These are phyloP conservation scores for Otatea glauca DNA, from an alignment of 176 grass and related monocot genomes.

Conservation along the genomic window DNA sequence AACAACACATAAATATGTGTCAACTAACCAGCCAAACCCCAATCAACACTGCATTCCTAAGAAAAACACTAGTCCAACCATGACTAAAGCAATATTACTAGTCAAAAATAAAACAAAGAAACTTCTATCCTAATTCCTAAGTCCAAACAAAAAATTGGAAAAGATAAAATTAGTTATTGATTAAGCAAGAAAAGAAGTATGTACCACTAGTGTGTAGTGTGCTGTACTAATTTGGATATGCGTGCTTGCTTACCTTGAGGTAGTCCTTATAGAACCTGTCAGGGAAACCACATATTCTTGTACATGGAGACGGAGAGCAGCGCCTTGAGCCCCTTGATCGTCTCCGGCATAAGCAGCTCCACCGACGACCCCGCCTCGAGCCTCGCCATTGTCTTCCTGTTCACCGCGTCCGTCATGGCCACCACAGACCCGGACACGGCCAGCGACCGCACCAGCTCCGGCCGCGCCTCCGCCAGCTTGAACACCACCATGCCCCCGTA, in stretches of 20 bases:
- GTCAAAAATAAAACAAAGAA: background rate
- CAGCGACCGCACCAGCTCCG: conserved; percentile 73
- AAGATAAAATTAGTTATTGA: background rate
- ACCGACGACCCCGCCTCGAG: conserved; percentile 63
- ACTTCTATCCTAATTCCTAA: background rate
- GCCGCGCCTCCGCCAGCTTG: conserved; percentile 79
- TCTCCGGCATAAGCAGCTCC: conserved; percentile 86
- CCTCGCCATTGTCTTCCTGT: conserved; percentile 54
- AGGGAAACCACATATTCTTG: conserved; percentile 90
- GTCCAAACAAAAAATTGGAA: background rate
- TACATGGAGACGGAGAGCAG: conserved; percentile 78
- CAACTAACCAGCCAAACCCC: background rate
- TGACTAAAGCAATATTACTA: background rate
- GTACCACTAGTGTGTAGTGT: background rate
- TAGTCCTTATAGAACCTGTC: conserved; percentile 82
- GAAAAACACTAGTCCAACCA: background rate
- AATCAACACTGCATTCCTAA: background rate
- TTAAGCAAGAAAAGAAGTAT: background rate
- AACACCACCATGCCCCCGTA: conserved; percentile 97
- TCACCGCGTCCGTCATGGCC: conserved; percentile 88
- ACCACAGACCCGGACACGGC: conserved; percentile 79
- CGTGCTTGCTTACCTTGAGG: conserved; percentile 58
- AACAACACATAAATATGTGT: background rate
- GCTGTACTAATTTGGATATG: background rate
- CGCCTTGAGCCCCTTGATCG: conserved; percentile 70